phyloP scores from a whole-genome alignment of 2,329 filamentous ascomycete genomes.

The Nemania serpens region DNA sequence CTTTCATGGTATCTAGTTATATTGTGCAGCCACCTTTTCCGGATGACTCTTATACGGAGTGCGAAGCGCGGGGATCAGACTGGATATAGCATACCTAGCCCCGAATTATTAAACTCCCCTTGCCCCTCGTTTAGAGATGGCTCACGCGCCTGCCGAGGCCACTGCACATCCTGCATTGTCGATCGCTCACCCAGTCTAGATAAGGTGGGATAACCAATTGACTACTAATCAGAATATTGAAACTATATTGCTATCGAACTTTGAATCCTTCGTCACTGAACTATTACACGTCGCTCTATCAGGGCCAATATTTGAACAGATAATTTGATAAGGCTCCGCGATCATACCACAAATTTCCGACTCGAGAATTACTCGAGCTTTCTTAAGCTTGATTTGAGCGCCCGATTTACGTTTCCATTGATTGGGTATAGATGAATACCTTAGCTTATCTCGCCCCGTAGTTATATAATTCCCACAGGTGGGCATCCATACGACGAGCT shows the following conservation, averaged over 20 bases:
- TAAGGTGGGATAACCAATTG: slow-evolving; percentile 4
- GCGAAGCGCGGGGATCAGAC: not conserved
- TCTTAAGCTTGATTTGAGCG: not conserved
- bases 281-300: slow-evolving; percentile 3
- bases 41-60: not conserved
- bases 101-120: not conserved
- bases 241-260: not conserved
- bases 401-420: not conserved
- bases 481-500: not conserved
- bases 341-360: not conserved
- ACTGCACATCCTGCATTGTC: not conserved
- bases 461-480: not conserved
- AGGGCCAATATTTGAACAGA: not conserved
- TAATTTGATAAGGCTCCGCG: slow-evolving; percentile 1
- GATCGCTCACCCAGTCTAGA: not conserved
- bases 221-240: not conserved
- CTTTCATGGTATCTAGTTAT: too few relatives aligned
- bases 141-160: slow-evolving; percentile 6
- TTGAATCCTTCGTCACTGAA: slow-evolving; percentile 5
- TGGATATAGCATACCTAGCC: not conserved
- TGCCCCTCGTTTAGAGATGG: slow-evolving; percentile 3
- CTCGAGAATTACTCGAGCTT: not conserved
- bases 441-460: slow-evolving; percentile 6
- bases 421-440: not conserved
- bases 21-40: not conserved